A percentile compares a stretch with the other conserved stretches of the same genome.
Conservation (phyloP, 139 green algal genomes). For the Tetraselmis striata region DNA sequence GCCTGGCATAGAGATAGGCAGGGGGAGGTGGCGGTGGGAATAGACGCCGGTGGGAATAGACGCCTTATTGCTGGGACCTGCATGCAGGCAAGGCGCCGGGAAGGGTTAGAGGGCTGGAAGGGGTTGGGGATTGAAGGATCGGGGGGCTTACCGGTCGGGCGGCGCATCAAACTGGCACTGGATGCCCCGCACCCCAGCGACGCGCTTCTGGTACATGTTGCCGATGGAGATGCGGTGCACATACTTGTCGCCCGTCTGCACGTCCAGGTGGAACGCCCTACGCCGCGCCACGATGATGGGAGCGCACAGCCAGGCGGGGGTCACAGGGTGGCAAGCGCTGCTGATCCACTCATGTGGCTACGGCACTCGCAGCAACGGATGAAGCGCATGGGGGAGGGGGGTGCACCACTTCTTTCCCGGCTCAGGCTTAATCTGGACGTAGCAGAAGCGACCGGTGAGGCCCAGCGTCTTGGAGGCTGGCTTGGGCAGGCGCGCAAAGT, state of each 20-base stretch:
- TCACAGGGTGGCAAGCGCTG: too few relatives aligned
- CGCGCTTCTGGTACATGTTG: neutral
- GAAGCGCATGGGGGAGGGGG: too few relatives aligned
- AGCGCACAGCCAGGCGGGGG: neutral
- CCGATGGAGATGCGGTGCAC: neutral
- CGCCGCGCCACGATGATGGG: neutral
- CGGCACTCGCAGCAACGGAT: too few relatives aligned
- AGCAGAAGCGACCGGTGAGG: conserved; percentile 55
- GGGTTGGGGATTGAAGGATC: too few relatives aligned
- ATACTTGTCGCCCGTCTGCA: neutral
- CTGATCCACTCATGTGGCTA: too few relatives aligned
- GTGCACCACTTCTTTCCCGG: conserved; percentile 15
- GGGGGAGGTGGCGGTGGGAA: too few relatives aligned
- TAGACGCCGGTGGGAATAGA: too few relatives aligned
- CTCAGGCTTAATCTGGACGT: conserved; percentile 39
- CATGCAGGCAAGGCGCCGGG: too few relatives aligned
- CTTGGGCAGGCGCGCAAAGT: neutral
- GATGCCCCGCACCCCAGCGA: neutral
- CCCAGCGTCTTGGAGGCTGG: conserved; percentile 18
- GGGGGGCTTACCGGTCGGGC: neutral
- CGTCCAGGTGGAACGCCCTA: neutral
- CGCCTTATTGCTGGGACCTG: too few relatives aligned
- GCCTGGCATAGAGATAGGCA: too few relatives aligned
- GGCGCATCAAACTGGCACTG: neutral
- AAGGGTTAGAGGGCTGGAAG: too few relatives aligned